Base-by-base conservation (phyloP, 2,329 filamentous ascomycete species). In the Monilinia polystroma region DNA sequence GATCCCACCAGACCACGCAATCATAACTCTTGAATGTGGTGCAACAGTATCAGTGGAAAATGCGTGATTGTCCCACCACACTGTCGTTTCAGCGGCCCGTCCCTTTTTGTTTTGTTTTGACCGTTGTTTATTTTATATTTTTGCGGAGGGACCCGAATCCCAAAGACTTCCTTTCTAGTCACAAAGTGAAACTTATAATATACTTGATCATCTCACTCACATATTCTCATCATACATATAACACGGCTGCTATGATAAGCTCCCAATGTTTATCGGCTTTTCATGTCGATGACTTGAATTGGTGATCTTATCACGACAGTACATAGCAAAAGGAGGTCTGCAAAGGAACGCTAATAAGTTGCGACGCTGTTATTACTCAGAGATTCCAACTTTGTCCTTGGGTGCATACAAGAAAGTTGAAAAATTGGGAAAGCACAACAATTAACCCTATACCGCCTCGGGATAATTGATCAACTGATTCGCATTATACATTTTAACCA, bases 41-140 rank as follows among this genome's bases (percentile, higher is more conserved):
- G 32, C 58, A 38, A 51, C 58, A 41, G n/a, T 10, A 26, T 60
- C 32, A 60, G 32, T 51, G 29, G 58, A 51, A 60, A 38, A 41
- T 32, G 45, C 32, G n/a, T 62, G 29, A 38, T 32, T 51, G 47
- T 52, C 4, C 8, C n/a, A 26, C 47, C 45, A 38, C 45, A 23
- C 29, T 38, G 7, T 23, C 29, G 45, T 11, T 11, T 38, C 20
- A 18, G 43, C n/a, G 57, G 57, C 4, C 29, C 29, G 29, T 6
- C 20, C 20, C 12, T 14, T 60, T 23, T 20, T 23, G n/a, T 3
- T 60, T 60, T 38, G 18, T 29, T n/a, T 38, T 18, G n/a, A 38
- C 10, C n/a, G 41, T 18, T 20, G 8, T 20, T 4, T 35, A 16
- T 16, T 41, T 38, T 41, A 16, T 38, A 12, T 26, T 23, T 51